Evolutionary conservation across 2,329 filamentous ascomycete species (phyloP).

Genomic region (Rachicladosporium sp.): DNA sequence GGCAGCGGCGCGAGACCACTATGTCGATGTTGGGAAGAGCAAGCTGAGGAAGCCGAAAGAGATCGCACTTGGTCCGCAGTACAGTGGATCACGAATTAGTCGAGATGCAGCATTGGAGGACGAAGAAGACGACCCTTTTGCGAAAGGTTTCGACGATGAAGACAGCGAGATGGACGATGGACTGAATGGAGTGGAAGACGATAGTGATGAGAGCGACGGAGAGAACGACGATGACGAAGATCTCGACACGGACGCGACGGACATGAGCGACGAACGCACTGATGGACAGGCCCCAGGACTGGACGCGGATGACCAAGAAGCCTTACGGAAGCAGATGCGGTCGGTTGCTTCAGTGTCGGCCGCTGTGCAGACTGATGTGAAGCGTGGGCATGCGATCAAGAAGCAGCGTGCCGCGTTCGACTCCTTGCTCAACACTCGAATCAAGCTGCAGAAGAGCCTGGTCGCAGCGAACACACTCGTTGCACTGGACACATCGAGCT

Average conservation of each 20-base stretch:
- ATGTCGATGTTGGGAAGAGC: slow-evolving; percentile 70
- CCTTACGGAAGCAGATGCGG: slow-evolving; percentile 38
- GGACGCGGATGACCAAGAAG: slow-evolving; percentile 26
- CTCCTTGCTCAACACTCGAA: slow-evolving; percentile 74
- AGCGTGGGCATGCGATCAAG: slow-evolving; percentile 78
- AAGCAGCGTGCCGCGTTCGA: slow-evolving; percentile 79
- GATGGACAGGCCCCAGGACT: slow-evolving; percentile 32
- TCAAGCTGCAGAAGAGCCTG: slow-evolving; percentile 84
- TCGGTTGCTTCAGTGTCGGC: slow-evolving; percentile 52
- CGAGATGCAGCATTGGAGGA: slow-evolving; percentile 51
- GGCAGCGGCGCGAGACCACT: slow-evolving; percentile 69
- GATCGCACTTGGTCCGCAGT: slow-evolving; percentile 61
- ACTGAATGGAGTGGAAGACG: slow-evolving; percentile 3
- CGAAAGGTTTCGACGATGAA: slow-evolving; percentile 33
- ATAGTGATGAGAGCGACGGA: slow-evolving; percentile 28
- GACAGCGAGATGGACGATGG: slow-evolving; percentile 25
- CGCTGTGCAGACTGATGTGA: slow-evolving; percentile 62
- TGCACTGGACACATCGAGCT: slow-evolving; percentile 5
- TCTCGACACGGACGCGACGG: slow-evolving; percentile 22
- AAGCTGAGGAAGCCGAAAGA: slow-evolving; percentile 65
- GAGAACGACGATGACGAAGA: slow-evolving; percentile 13
- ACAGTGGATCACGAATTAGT: slow-evolving; percentile 65
- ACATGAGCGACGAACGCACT: slow-evolving; percentile 30
- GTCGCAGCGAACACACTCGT: slow-evolving; percentile 67
- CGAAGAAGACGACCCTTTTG: slow-evolving; percentile 41